These are phyloP conservation scores for Plenodomus lindquistii DNA, from an alignment of 2,329 filamentous ascomycete species.

Conservation along the genomic window DNA sequence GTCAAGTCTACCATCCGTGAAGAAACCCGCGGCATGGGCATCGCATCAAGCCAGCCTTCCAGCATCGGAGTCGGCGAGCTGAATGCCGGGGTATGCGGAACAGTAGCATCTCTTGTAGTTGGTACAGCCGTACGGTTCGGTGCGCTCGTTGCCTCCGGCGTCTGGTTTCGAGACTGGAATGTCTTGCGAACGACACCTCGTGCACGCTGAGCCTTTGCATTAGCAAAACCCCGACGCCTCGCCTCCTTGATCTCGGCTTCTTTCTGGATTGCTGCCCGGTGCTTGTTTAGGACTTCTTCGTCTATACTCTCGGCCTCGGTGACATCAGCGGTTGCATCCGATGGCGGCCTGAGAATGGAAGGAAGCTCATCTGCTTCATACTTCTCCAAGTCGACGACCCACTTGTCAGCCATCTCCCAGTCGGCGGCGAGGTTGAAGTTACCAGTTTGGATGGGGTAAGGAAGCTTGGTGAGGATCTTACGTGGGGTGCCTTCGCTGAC, in stretches of 20 bases:
- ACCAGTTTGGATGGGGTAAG: background rate
- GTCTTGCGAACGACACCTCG: too few relatives aligned
- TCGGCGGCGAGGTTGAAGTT: slow-evolving; percentile 4
- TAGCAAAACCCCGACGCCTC: too few relatives aligned
- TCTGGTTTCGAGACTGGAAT: too few relatives aligned
- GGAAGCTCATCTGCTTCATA: background rate
- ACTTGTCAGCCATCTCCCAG: slow-evolving; percentile 5
- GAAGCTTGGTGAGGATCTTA: background rate
- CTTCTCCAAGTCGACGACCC: background rate
- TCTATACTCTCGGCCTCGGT: background rate
- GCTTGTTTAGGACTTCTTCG: background rate
- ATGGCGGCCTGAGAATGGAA: background rate
- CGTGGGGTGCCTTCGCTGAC: background rate
- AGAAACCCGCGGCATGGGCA: background rate
- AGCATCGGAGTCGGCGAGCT: background rate
- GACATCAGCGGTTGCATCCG: background rate
- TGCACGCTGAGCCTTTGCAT: too few relatives aligned
- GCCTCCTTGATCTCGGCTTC: slow-evolving; percentile 86
- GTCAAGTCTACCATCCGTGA: too few relatives aligned
- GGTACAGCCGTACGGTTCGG: too few relatives aligned
- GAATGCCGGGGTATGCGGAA: background rate
- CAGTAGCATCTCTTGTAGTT: too few relatives aligned
- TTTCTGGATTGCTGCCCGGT: slow-evolving; percentile 51
- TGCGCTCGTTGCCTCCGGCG: too few relatives aligned
- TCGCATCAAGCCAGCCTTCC: background rate